phyloP scores from a whole-genome alignment of 306 rosid species.

The Lathyrus sativus region DNA sequence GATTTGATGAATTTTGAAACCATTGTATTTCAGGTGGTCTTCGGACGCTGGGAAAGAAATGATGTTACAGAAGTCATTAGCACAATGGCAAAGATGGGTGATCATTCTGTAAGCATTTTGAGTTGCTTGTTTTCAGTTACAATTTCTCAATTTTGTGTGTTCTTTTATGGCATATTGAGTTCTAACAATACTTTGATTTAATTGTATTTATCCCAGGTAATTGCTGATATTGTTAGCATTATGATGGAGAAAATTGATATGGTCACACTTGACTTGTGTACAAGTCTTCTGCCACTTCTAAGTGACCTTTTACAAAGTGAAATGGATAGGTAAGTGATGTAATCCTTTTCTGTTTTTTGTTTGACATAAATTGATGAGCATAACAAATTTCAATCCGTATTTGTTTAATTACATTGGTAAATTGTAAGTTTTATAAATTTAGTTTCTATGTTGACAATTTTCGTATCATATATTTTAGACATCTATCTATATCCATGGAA shows the following conservation, averaged over 20 bases:
- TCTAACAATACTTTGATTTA: constrained; percentile 11
- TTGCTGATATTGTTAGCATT: constrained; percentile 87
- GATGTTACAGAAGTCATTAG: constrained; percentile 85
- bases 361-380: background rate
- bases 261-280: constrained; percentile 82
- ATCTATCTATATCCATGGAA: constrained; percentile 73
- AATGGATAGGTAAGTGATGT: constrained; percentile 67
- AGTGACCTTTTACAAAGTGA: constrained; percentile 78
- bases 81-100: constrained; percentile 91
- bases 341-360: background rate
- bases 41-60: constrained; percentile 88
- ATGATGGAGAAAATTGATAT: constrained; percentile 72
- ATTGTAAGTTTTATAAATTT: constrained; percentile 9
- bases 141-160: background rate
- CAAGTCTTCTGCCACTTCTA: constrained; percentile 76
- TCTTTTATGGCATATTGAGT: constrained; percentile 24
- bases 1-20: constrained; percentile 40
- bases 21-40: constrained; percentile 66
- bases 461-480: constrained; percentile 50
- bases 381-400: background rate
- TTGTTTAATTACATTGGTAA: background rate
- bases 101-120: constrained; percentile 73
- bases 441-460: constrained; percentile 38
- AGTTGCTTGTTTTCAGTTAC: constrained; percentile 21
- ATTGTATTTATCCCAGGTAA: constrained; percentile 66